Percentiles rank a stretch among this genome's conserved stretches.
phyloP scores from a whole-genome alignment of 345 rosid species.

The Eucalyptus guilfoylei region DNA sequence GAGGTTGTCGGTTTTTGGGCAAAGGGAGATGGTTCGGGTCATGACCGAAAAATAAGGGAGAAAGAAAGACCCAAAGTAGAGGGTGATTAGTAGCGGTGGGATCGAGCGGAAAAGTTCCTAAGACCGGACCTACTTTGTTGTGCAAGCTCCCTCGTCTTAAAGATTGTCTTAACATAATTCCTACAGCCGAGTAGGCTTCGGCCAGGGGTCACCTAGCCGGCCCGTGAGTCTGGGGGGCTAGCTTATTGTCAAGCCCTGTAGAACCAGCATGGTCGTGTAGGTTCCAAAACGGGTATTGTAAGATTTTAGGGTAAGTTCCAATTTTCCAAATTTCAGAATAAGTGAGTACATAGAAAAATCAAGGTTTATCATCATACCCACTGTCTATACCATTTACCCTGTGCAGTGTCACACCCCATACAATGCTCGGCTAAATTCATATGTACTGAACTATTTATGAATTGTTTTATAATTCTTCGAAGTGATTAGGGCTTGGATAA shows the following conservation, averaged over 20 bases:
- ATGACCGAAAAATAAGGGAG: not conserved
- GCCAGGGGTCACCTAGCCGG: not conserved
- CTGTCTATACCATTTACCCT: not conserved
- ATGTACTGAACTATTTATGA: not conserved
- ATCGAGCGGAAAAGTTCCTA: not conserved
- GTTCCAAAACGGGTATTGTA: not conserved
- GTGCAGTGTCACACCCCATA: not conserved
- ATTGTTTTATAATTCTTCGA: not conserved
- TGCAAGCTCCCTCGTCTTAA: not conserved
- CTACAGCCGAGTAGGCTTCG: not conserved
- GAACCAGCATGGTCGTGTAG: not conserved
- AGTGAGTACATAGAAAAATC: not conserved
- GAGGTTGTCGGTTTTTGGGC: not conserved
- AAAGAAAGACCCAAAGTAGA: not conserved
- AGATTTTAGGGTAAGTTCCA: not conserved
- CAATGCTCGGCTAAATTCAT: not conserved
- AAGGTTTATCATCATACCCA: not conserved
- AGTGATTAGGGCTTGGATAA: not conserved
- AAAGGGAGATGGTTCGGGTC: not conserved
- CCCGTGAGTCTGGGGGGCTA: not conserved
- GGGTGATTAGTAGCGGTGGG: not conserved
- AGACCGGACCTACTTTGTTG: not conserved
- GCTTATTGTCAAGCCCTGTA: not conserved
- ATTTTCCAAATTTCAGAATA: not conserved
- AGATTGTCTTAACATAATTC: not conserved